Base-by-base conservation (phyloP, 2,329 filamentous ascomycete species). In the Lachnellula arida region DNA sequence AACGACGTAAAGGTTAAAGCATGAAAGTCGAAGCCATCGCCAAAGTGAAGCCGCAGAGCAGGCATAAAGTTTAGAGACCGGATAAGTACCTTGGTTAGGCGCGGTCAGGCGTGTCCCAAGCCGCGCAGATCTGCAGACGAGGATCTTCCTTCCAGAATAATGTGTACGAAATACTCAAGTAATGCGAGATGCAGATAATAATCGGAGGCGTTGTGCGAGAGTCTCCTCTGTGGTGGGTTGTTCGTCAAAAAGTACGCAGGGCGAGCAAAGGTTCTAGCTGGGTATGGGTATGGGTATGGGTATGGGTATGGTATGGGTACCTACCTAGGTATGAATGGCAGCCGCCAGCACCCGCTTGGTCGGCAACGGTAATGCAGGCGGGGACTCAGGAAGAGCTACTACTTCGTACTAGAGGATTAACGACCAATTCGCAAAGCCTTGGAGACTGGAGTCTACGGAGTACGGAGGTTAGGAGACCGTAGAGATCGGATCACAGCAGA, bases 151-250 rank as follows among this genome's bases (percentile, higher is more conserved):
- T 55, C 49, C 53, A 43, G 35, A 48, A 43, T 28, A 48, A 47
- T 43, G 51, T 56, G 57, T 53, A 55, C 57, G 28, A 11, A 32
- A 11, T 32, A 32, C 25, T 25, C 28, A 8, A 57, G 59, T 55
- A 48, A 53, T 49, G 58, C 39, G 42, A 44, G 19, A 19, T 43
- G 39, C 34, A 39, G n/a, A n/a, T n/a, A n/a, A n/a, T n/a, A 48
- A 49, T 42, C 44, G 9, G 23, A 22, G 48, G 48, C 39, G 48
- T 50, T 37, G 32, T 25, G 49, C 28, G 19, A 43, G 23, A 40
- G 28, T 46, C 28, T 32, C 28, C 28, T 32, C 8, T 46, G 32
- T 23, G 32, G 56, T 42, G 46, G 43, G 49, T 46, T 12, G 44
- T 32, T 46, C 12, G 23, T 17, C 25, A 32, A 22, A 14, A 12